Conservation (phyloP, 108 stramenopile genomes). For the Pseudonitzschia multiseries region DNA sequence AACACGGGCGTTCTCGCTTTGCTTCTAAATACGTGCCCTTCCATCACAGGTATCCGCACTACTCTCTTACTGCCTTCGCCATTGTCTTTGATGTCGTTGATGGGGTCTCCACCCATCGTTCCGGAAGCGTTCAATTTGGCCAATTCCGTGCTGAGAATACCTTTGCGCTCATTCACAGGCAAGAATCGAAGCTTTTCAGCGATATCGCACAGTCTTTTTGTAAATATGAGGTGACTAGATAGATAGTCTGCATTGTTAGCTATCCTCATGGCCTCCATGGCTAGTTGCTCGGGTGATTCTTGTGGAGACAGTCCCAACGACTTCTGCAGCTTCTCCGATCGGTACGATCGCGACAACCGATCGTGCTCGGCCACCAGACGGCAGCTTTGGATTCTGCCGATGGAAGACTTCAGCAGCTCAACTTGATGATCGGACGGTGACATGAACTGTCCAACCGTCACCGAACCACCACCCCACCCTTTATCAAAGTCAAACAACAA, state of each 20-base stretch:
- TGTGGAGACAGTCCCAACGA: slow-evolving; percentile 3
- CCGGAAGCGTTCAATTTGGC: slow-evolving; percentile 71
- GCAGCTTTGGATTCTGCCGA: slow-evolving; percentile 59
- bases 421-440: slow-evolving; percentile 72
- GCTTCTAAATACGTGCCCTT: slow-evolving; percentile 90
- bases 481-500: slow-evolving; percentile 79
- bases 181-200: slow-evolving; percentile 76
- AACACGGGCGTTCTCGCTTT: slow-evolving; percentile 88
- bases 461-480: slow-evolving; percentile 85
- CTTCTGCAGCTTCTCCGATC: slow-evolving; percentile 54
- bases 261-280: slow-evolving; percentile 52
- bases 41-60: slow-evolving; percentile 66
- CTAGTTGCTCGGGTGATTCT: slow-evolving; percentile 35
- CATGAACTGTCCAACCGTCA: slow-evolving; percentile 66
- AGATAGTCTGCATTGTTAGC: slow-evolving; percentile 83
- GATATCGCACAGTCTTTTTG: slow-evolving; percentile 77
- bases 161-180: slow-evolving; percentile 53
- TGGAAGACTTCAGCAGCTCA: slow-evolving; percentile 50
- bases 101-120: slow-evolving; percentile 79
- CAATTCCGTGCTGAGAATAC: slow-evolving; percentile 52
- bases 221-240: slow-evolving; percentile 75
- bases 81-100: slow-evolving; percentile 50
- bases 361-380: slow-evolving; percentile 26
- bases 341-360: slow-evolving; percentile 61
- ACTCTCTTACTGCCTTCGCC: slow-evolving; percentile 44